phyloP scores from a whole-genome alignment of 2,329 filamentous ascomycete genomes.

The Aspergillus melleus region DNA sequence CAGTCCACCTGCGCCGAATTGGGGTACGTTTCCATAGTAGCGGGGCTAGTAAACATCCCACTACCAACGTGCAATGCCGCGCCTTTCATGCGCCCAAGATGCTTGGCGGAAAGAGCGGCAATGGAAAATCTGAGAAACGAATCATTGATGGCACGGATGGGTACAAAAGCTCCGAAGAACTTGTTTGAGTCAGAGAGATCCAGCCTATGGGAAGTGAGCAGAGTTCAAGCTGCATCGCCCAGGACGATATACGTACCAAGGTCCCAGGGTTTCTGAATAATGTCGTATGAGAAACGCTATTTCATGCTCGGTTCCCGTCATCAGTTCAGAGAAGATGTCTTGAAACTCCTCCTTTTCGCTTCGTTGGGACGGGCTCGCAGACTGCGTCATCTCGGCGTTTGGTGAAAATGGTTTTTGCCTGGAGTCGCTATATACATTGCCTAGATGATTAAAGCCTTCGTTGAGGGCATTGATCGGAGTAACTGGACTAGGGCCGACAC shows the following conservation, averaged over 20 bases:
- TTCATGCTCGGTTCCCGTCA: constrained; percentile 41
- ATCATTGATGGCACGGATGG: constrained; percentile 38
- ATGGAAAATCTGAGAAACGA: constrained; percentile 37
- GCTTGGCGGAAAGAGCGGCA: constrained; percentile 42
- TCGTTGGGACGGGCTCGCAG: constrained; percentile 21
- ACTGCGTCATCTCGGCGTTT: constrained; percentile 3
- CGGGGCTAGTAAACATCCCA: constrained; percentile 39
- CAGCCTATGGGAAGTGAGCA: constrained; percentile 28
- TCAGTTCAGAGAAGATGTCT: constrained; percentile 37
- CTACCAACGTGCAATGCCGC: constrained; percentile 19
- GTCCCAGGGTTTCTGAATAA: constrained; percentile 36
- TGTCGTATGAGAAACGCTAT: constrained; percentile 39
- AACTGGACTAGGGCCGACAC: constrained; percentile 2
- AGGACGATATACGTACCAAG: constrained; percentile 29
- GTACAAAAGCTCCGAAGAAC: constrained; percentile 40
- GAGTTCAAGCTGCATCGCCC: background rate
- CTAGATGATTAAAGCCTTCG: background rate
- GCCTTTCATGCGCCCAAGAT: constrained; percentile 36
- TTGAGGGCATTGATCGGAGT: background rate
- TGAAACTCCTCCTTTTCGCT: constrained; percentile 33
- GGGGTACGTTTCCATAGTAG: constrained; percentile 54
- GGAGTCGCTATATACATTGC: background rate
- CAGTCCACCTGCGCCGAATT: constrained; percentile 53
- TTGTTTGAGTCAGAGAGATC: constrained; percentile 42
- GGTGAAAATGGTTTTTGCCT: constrained; percentile 7